Evolutionary conservation across 2,329 filamentous ascomycete species (phyloP), one percentile per base, ranked within the genome.

Genomic region (Seiridium cupressi): DNA sequence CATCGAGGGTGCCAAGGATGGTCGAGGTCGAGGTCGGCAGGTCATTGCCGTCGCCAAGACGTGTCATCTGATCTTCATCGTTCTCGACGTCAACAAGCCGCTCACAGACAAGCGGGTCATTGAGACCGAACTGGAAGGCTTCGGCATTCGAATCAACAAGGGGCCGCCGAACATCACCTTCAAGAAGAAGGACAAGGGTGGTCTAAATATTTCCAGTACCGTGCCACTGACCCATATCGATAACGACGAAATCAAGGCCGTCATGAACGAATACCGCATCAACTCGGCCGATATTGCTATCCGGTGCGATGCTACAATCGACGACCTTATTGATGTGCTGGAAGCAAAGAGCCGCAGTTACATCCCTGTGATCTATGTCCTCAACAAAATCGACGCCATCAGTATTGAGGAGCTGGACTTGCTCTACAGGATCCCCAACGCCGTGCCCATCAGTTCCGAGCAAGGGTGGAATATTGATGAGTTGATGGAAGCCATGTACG

Each of bases 21-120:
- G 95, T 65, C 96, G 97, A 74, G 95, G 95, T 80, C 89, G 95
- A 83, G 95, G 95, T 84, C 88, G 94, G 69, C 95, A 99, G 80
- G 95, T 99, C 72, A 99, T 99, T 80, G 95, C 95, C 7, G 95
- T 99, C 54, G 94, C 95, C 62, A 99, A 99, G 82, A 98, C 95
- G 18, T 99, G 95, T 79, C 91, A 99, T 83, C 79, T 99, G 69
- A 99, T 99, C 70, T 98, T 98, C 78, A 99, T 99, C 72, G 92
- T 99, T 53, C 83, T 99, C 59, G 95, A 99, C 72, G 95, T 99
- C 71, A 98, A 98, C 80, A 99, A 99, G 79, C 95, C 95, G 32
- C 81, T 99, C 68, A 96, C 94, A 13, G 95, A 99, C 78, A 99
- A 99, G 82, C 87, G 92, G 62, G 84, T 99, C 64, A 99, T 99